Evolutionary conservation across 2,329 filamentous ascomycete genomes (phyloP).

Genomic region (Xylaria sp.): DNA sequence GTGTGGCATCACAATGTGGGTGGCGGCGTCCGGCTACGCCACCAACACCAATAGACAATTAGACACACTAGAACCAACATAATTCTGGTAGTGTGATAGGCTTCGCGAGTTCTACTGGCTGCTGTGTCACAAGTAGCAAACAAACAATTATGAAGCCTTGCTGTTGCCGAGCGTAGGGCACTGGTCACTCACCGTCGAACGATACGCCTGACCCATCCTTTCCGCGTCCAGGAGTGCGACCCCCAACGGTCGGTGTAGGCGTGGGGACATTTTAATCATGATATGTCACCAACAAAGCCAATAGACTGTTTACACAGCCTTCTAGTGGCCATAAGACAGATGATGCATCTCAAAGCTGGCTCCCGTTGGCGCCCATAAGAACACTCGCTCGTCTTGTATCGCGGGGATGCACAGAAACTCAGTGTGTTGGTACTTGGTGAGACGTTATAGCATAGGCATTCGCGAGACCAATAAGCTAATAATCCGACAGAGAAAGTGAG

Average conservation of each 20-base stretch:
- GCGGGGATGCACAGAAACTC: constrained; percentile 55
- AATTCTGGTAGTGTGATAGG: neutral
- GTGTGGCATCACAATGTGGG: neutral
- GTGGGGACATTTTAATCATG: constrained; percentile 58
- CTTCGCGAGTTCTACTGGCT: neutral
- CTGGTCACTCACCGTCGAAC: constrained; percentile 59
- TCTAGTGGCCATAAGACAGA: constrained; percentile 65
- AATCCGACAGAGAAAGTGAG: constrained; percentile 62
- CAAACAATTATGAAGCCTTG: neutral
- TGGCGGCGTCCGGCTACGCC: constrained; percentile 27
- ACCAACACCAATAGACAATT: neutral
- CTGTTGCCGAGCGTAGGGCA: constrained; percentile 52
- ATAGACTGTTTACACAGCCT: constrained; percentile 61
- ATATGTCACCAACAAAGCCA: constrained; percentile 61
- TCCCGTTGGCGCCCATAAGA: neutral
- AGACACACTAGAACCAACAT: too few relatives aligned
- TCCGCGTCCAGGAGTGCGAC: constrained; percentile 56
- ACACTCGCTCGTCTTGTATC: constrained; percentile 52
- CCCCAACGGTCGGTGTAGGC: constrained; percentile 53
- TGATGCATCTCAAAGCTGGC: constrained; percentile 62
- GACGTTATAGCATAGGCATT: constrained; percentile 1
- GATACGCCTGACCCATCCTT: constrained; percentile 59
- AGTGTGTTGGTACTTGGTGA: constrained; percentile 67
- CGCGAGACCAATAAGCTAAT: constrained; percentile 1
- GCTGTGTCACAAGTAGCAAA: neutral